Evolutionary conservation across 495 filamentous ascomycete species (phyloP).

Genomic region (Haplographium delicatum): DNA sequence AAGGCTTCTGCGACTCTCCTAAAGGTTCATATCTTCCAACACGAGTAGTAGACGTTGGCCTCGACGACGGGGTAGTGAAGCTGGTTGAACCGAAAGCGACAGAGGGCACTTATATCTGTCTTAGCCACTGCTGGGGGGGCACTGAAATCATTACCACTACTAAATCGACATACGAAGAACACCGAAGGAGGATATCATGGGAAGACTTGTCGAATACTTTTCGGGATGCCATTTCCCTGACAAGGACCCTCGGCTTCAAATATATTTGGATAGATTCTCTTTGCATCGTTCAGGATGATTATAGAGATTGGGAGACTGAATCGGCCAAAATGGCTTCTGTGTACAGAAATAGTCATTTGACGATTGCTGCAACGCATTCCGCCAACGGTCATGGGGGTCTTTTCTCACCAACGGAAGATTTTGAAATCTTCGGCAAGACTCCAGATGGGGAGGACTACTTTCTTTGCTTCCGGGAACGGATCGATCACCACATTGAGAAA

Average conservation of each 20-base stretch:
- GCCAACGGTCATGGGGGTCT: background rate
- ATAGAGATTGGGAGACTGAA: slow-evolving; percentile 15
- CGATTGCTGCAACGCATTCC: slow-evolving; percentile 13
- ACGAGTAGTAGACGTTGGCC: slow-evolving; percentile 20
- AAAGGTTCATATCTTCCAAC: no score
- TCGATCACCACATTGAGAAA: background rate
- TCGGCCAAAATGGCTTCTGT: slow-evolving; percentile 14
- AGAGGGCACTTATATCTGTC: slow-evolving; percentile 6
- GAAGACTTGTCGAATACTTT: slow-evolving; percentile 15
- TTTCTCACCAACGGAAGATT: background rate
- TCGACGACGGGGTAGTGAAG: background rate
- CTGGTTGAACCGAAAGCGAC: slow-evolving; percentile 2
- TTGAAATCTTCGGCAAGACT: background rate
- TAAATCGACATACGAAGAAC: slow-evolving; percentile 2
- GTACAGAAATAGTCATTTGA: slow-evolving; percentile 12
- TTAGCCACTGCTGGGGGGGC: slow-evolving; percentile 23
- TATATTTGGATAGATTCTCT: slow-evolving; percentile 28
- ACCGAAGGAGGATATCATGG: background rate
- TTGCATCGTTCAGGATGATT: slow-evolving; percentile 24
- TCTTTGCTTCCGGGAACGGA: background rate
- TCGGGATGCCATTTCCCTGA: slow-evolving; percentile 19
- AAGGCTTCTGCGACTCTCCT: no score
- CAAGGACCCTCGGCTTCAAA: slow-evolving; percentile 16
- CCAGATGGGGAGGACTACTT: background rate
- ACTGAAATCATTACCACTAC: background rate